Conservation (phyloP, 31 red algal genomes). For the Bonnemaisonia californica region DNA sequence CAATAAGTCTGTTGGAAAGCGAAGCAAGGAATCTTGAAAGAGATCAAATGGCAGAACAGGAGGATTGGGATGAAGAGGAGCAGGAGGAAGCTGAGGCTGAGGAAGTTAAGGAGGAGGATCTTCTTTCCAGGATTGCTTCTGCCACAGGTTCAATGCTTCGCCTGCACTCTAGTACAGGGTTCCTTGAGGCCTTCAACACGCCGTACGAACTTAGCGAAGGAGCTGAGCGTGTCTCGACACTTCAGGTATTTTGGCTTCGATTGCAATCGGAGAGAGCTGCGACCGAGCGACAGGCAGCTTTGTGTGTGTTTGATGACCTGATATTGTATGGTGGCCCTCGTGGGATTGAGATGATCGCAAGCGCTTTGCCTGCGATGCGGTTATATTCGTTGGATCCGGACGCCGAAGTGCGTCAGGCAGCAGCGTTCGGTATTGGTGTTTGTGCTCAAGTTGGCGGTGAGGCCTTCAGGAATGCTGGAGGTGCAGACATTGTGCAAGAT, state of each 20-base stretch:
- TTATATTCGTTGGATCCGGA: slow-evolving; percentile 75
- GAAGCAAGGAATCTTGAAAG: slow-evolving; percentile 76
- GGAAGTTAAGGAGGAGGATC: slow-evolving; percentile 80
- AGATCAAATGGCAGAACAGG: slow-evolving; percentile 58
- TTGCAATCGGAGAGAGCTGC: slow-evolving; percentile 53
- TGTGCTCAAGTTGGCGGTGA: slow-evolving; percentile 86
- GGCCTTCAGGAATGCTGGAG: slow-evolving; percentile 40
- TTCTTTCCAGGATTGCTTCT: slow-evolving; percentile 53
- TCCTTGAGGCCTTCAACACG: slow-evolving; percentile 69
- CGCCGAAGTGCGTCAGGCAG: slow-evolving; percentile 84
- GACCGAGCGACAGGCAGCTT: slow-evolving; percentile 77
- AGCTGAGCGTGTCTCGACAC: slow-evolving; percentile 50
- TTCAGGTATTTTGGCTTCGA: slow-evolving; percentile 73
- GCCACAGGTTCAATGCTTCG: slow-evolving; percentile 55
- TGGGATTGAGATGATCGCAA: slow-evolving; percentile 56
- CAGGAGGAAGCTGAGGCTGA: slow-evolving; percentile 78
- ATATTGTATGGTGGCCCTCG: slow-evolving; percentile 79
- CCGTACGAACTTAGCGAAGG: slow-evolving; percentile 48
- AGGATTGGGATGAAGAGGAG: slow-evolving; percentile 86
- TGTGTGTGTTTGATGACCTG: slow-evolving; percentile 92
- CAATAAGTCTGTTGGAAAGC: slow-evolving; percentile 70
- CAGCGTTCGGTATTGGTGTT: slow-evolving; percentile 88
- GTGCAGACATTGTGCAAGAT: slow-evolving; percentile 22
- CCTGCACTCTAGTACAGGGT: slow-evolving; percentile 58
- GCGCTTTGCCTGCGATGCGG: slow-evolving; percentile 72